These are phyloP conservation scores for Russula sp. DNA, from an alignment of 768 basidiomycete species.

Conservation along the genomic window DNA sequence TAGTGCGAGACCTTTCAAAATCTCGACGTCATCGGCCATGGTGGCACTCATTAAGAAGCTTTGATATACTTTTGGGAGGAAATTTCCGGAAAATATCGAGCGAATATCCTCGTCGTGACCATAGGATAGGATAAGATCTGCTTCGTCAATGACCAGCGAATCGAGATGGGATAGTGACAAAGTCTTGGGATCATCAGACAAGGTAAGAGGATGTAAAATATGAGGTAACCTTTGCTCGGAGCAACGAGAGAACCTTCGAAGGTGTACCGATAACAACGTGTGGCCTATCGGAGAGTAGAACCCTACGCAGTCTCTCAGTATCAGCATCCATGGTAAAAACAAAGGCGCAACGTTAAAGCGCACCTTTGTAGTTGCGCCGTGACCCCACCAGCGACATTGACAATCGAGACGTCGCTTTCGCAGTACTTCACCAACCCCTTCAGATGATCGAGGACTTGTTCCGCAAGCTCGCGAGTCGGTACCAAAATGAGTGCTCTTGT, in stretches of 20 bases:
- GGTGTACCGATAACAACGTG: conserved; percentile 82
- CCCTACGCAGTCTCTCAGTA: conserved; percentile 35
- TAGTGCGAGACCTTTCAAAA: conserved; percentile 82
- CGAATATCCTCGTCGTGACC: conserved; percentile 91
- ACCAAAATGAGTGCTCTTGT: conserved; percentile 81
- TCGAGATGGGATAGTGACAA: conserved; percentile 67
- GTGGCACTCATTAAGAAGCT: conserved; percentile 97
- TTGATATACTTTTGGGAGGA: conserved; percentile 79
- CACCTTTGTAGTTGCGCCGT: conserved; percentile 71
- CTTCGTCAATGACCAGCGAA: conserved; percentile 94
- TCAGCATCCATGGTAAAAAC: background rate
- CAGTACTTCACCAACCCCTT: conserved; percentile 69
- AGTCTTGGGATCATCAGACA: conserved; percentile 42
- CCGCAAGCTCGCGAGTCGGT: conserved; percentile 89
- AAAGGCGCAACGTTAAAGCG: conserved; percentile 25
- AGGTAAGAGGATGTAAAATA: background rate
- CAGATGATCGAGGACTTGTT: conserved; percentile 79
- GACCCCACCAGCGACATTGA: conserved; percentile 75
- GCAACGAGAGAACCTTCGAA: conserved; percentile 59
- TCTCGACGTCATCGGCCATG: conserved; percentile 93
- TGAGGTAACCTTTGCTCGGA: conserved; percentile 60
- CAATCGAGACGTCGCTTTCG: conserved; percentile 64
- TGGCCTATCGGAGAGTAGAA: conserved; percentile 63
- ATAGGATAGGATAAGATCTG: conserved; percentile 94
- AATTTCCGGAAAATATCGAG: conserved; percentile 63